Conservation (phyloP, 306 rosid species). For the Inga leiocalycina region DNA sequence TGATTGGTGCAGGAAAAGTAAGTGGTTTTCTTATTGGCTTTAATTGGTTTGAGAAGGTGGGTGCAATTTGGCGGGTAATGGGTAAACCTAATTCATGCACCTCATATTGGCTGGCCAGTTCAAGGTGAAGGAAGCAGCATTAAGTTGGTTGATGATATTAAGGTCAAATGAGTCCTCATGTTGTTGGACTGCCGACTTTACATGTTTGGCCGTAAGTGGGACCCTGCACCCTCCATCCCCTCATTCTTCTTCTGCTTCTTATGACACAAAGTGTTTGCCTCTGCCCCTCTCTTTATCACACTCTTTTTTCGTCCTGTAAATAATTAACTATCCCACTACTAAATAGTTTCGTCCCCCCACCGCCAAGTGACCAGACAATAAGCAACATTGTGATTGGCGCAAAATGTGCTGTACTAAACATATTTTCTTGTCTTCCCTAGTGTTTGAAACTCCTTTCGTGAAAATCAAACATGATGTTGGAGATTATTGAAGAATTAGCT, state of each 20-base stretch:
- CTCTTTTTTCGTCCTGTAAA: background rate
- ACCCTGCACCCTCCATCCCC: background rate
- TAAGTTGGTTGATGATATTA: background rate
- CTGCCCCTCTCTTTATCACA: background rate
- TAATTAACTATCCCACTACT: background rate
- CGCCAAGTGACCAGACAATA: background rate
- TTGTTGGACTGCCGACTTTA: constrained; percentile 32
- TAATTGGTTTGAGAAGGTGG: background rate
- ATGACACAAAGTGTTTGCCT: background rate
- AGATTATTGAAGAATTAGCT: no score
- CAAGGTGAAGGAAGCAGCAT: no score
- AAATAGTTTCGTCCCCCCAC: background rate
- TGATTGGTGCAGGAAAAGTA: background rate
- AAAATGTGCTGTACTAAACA: no score
- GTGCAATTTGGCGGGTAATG: background rate
- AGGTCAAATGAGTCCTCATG: constrained; percentile 8
- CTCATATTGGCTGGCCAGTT: background rate
- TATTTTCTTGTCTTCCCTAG: no score
- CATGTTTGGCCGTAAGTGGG: constrained; percentile 27
- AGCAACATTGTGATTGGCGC: background rate
- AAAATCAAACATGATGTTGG: background rate
- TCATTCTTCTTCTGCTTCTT: background rate
- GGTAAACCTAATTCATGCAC: background rate
- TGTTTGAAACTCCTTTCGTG: no score
- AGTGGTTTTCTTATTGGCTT: background rate